A percentile compares a stretch with the other conserved stretches of the same genome.
Evolutionary conservation across 768 basidiomycete genomes (phyloP).

Genomic region (Panus rudis): DNA sequence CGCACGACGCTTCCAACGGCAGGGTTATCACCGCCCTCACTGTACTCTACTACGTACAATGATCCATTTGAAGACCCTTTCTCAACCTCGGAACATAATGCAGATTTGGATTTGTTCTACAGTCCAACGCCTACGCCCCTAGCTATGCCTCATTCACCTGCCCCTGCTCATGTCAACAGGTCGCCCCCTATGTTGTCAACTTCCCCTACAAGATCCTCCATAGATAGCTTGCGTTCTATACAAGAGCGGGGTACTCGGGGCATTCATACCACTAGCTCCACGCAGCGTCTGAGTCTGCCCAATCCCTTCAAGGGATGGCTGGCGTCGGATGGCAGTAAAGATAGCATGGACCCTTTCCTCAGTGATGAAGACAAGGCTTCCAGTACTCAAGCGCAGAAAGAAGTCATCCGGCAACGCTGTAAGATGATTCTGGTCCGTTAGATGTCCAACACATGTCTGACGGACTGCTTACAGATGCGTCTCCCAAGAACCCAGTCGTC

Average conservation of each 20-base stretch:
- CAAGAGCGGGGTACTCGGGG: constrained; percentile 18
- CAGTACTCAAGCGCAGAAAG: constrained; percentile 13
- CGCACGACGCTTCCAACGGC: constrained; percentile 59
- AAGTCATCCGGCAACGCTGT: constrained; percentile 20
- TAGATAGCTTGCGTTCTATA: constrained; percentile 19
- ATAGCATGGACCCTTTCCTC: constrained; percentile 16
- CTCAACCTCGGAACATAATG: constrained; percentile 11
- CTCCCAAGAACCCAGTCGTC: constrained; percentile 79
- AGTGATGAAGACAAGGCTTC: constrained; percentile 18
- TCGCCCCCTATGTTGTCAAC: constrained; percentile 17
- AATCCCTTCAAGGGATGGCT: constrained; percentile 20
- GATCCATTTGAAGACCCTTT: constrained; percentile 19
- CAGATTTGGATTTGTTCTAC: constrained; percentile 19
- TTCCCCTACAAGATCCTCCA: constrained; percentile 14
- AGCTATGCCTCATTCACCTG: constrained; percentile 26
- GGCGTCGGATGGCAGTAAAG: constrained; percentile 14
- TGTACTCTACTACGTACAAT: constrained; percentile 10
- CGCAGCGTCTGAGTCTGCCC: constrained; percentile 14
- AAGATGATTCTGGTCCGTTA: constrained; percentile 5
- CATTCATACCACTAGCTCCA: constrained; percentile 19
- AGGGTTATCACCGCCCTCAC: constrained; percentile 38
- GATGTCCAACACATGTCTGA: constrained; percentile 3
- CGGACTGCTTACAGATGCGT: constrained; percentile 46
- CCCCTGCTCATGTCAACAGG: constrained; percentile 29
- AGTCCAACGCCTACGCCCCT: constrained; percentile 22